Conservation (phyloP, 352 stramenopile genomes). For the Phytophthora colocasiae region DNA sequence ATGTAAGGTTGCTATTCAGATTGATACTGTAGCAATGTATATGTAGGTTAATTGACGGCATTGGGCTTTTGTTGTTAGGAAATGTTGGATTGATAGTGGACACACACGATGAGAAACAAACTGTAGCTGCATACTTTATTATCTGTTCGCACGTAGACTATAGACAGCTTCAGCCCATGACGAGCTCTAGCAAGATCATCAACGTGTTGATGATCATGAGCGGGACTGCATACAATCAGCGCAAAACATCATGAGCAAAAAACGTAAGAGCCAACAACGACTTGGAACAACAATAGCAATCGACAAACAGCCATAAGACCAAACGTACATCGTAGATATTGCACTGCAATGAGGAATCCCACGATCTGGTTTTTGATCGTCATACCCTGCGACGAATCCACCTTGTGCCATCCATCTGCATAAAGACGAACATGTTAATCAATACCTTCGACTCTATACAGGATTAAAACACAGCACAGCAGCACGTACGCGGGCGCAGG, state of each 20-base stretch:
- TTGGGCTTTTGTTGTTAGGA: neutral
- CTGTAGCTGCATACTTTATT: conserved; percentile 13
- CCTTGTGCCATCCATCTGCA: conserved; percentile 85
- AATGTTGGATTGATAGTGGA: neutral
- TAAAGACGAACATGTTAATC: neutral
- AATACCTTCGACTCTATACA: neutral
- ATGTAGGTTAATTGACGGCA: neutral
- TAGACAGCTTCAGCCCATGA: conserved; percentile 61
- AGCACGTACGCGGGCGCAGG: conserved; percentile 74
- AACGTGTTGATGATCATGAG: conserved; percentile 84
- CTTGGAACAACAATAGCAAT: neutral
- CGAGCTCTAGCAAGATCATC: conserved; percentile 83
- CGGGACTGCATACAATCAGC: conserved; percentile 50
- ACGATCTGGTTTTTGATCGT: conserved; percentile 91
- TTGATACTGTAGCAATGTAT: too few relatives aligned
- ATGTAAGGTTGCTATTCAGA: too few relatives aligned
- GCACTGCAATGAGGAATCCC: conserved; percentile 84
- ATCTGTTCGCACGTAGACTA: conserved; percentile 5
- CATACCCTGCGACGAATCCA: conserved; percentile 82
- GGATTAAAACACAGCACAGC: neutral
- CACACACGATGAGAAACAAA: conserved; percentile 3
- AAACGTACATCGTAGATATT: conserved; percentile 82
- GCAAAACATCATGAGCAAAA: conserved; percentile 4
- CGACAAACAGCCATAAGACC: neutral
- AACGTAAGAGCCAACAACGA: conserved; percentile 1